phyloP scores from a whole-genome alignment of 1,284 basidiomycete species.

The Wolfiporia cocos region DNA sequence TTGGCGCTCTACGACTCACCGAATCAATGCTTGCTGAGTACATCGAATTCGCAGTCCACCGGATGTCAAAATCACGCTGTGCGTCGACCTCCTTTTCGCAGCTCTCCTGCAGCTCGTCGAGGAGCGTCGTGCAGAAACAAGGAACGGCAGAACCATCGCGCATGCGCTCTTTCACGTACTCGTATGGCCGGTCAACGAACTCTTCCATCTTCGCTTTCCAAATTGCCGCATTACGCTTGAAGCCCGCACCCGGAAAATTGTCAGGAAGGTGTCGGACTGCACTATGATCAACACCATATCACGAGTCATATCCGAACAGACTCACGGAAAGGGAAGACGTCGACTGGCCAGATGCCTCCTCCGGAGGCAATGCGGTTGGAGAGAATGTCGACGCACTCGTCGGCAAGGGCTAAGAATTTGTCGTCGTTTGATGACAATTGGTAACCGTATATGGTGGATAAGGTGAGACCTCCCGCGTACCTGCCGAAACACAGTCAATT shows the following conservation, averaged over 20 bases:
- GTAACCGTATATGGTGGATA: conserved; percentile 63
- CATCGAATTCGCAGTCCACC: conserved; percentile 62
- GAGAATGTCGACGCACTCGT: conserved; percentile 55
- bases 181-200: conserved; percentile 59
- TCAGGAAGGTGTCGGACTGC: conserved; percentile 26
- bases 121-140: conserved; percentile 56
- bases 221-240: conserved; percentile 40
- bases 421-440: conserved; percentile 46
- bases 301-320: not conserved
- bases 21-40: conserved; percentile 50
- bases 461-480: conserved; percentile 56
- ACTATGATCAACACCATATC: not conserved
- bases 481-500: conserved; percentile 13
- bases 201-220: conserved; percentile 67
- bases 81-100: conserved; percentile 16
- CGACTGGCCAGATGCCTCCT: conserved; percentile 65
- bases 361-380: conserved; percentile 56
- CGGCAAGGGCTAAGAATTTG: conserved; percentile 49
- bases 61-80: conserved; percentile 53
- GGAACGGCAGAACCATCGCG: conserved; percentile 41
- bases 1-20: conserved; percentile 26
- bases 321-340: conserved; percentile 41
- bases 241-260: conserved; percentile 30
- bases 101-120: conserved; percentile 32
- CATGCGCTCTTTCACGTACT: conserved; percentile 49